Evolutionary conservation across 2,329 filamentous ascomycete genomes (phyloP).

Genomic region (Penicillium sclerotigenum): DNA sequence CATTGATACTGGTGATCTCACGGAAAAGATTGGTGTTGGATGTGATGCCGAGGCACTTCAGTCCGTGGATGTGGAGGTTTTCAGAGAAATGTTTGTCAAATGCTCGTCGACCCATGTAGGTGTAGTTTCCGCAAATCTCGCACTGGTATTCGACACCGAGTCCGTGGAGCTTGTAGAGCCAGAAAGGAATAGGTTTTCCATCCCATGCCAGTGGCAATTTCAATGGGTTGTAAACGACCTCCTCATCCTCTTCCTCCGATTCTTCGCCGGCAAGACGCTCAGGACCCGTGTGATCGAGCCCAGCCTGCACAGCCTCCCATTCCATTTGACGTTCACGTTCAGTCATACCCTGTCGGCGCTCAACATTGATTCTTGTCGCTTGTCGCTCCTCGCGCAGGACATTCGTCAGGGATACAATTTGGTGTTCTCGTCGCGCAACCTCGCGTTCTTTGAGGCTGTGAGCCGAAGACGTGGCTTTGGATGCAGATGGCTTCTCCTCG

Average conservation of each 20-base stretch:
- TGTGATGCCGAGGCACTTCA: conserved; percentile 91
- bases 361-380: conserved; percentile 90
- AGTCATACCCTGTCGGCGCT: conserved; percentile 96
- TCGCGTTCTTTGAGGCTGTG: conserved; percentile 76
- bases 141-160: conserved; percentile 92
- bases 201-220: conserved; percentile 97
- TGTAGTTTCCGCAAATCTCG: conserved; percentile 96
- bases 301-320: conserved; percentile 76
- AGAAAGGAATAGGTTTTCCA: conserved; percentile 97
- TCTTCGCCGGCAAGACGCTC: conserved; percentile 51
- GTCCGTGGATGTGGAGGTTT: conserved; percentile 82
- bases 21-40: conserved; percentile 80
- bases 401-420: conserved; percentile 73
- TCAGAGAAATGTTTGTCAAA: conserved; percentile 99
- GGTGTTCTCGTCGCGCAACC: conserved; percentile 82
- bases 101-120: conserved; percentile 94
- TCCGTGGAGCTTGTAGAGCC: conserved; percentile 96
- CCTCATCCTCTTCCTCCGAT: conserved; percentile 73
- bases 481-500: conserved; percentile 28
- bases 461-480: conserved; percentile 22
- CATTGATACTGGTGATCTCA: conserved; percentile 88
- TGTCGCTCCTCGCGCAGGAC: conserved; percentile 83
- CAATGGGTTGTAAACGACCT: conserved; percentile 93
- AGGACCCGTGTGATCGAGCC: conserved; percentile 44
- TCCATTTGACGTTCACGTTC: conserved; percentile 93